Evolutionary conservation across 495 filamentous ascomycete species (phyloP), one percentile per base, ranked within the genome.

Genomic region (Rhizodiscina lignyota): DNA sequence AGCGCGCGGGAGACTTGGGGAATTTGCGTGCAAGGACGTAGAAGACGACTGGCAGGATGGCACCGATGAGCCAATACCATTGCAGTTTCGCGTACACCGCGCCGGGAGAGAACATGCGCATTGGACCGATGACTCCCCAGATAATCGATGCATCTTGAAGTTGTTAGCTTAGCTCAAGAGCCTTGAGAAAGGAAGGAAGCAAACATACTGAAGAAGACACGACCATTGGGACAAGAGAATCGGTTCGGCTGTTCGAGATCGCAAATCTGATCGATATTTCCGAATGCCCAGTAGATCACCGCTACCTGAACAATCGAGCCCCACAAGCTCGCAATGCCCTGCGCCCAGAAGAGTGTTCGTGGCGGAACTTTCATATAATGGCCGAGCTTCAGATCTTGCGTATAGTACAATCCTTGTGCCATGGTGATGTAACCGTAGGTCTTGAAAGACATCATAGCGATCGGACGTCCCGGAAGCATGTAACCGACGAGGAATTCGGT

Each of bases 51-150:
- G 68, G 68, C 4, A 69, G 40, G 12, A 59, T n/a, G 20, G 51
- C 47, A 4, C 68, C 67, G 2, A 58, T 55, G 15, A 70, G 54
- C 55, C 58, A 72, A 50, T 69, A 71, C 40, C 45, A 66, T 41
- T 64, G 51, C 18, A 70, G 45, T 0, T 50, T 39, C 0, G 46
- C 42, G 48, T 72, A 70, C 13, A 66, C 49, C 23, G 61, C 49
- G 20, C 63, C 63, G 2, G 53, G 43, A 0, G 61, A 64, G 53
- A 72, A 68, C 43, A 72, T 68, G 16, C 63, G 60, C 18, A 49
- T 36, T 4, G 68, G 66, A 3, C 68, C 67, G 36, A 71, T 68
- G 29, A 61, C 43, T 32, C 67, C 67, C 67, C 67, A 71, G 40
- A 68, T 67, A 3, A 71, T 56, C 12, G 63, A 66, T 30, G 59